Conservation (phyloP, 163 green algal genomes). For the Scenedesmus sp. region DNA sequence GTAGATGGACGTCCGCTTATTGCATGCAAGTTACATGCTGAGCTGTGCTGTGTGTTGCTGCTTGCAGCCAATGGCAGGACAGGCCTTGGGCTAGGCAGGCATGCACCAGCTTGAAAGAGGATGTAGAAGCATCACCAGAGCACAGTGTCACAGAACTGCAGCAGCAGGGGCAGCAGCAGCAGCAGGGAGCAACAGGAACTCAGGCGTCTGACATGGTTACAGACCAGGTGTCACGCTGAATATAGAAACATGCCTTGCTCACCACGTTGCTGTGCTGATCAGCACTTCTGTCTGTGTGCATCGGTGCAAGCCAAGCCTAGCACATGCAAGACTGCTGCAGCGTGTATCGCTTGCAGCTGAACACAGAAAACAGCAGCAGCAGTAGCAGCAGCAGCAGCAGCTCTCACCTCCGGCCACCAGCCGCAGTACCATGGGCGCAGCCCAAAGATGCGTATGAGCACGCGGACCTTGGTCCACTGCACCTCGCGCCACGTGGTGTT, state of each 20-base stretch:
- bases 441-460: constrained; percentile 38
- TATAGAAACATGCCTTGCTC: not conserved
- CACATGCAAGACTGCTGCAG: not conserved
- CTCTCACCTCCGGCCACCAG: constrained; percentile 32
- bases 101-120: not conserved
- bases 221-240: not conserved
- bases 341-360: not conserved
- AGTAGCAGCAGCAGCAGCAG: not conserved
- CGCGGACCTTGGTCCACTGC: constrained; percentile 51
- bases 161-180: not conserved
- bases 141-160: constrained; percentile 37
- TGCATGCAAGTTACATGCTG: not conserved
- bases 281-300: not conserved
- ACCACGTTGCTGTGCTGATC: not conserved
- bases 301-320: not conserved
- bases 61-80: too few species aligned
- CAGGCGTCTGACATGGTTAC: not conserved
- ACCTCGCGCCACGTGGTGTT: constrained; percentile 51
- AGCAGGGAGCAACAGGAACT: not conserved
- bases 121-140: not conserved
- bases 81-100: not conserved
- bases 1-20: not conserved
- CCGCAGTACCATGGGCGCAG: constrained; percentile 48
- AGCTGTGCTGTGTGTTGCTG: not conserved
- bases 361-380: not conserved